Evolutionary conservation across 192 early-diverging fungal genomes (phyloP).

Genomic region (Coemansia sp.): DNA sequence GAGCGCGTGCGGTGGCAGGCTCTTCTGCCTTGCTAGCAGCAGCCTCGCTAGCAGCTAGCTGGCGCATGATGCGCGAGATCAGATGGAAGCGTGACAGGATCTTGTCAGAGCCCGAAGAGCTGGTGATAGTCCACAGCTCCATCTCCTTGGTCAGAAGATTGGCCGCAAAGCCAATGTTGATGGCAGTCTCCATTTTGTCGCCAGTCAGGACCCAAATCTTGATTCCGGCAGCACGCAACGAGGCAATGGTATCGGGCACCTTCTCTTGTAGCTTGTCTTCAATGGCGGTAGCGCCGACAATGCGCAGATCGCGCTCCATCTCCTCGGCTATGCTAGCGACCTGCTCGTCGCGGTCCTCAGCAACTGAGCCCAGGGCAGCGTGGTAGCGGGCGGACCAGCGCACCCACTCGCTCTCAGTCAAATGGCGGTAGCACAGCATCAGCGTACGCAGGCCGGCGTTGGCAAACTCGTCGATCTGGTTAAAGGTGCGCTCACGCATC

Average conservation of each 20-base stretch:
- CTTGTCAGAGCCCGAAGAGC: conserved; percentile 43
- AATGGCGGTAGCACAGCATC: conserved; percentile 76
- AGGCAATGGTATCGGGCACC: conserved; percentile 91
- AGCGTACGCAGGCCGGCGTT: conserved; percentile 81
- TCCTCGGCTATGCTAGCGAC: conserved; percentile 77
- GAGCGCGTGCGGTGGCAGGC: neutral
- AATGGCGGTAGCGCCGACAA: conserved; percentile 97
- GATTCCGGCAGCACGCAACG: conserved; percentile 82
- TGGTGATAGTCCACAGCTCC: conserved; percentile 72
- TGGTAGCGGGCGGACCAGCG: conserved; percentile 74
- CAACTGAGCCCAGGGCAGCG: conserved; percentile 67
- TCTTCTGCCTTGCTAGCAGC: neutral
- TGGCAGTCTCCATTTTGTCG: conserved; percentile 97
- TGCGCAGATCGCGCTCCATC: conserved; percentile 77
- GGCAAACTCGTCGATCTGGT: conserved; percentile 87
- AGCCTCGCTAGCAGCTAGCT: conserved; percentile 32
- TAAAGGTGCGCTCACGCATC: conserved; percentile 68
- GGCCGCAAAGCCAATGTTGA: conserved; percentile 96
- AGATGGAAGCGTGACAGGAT: conserved; percentile 52
- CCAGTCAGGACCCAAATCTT: conserved; percentile 98
- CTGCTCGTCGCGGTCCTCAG: conserved; percentile 80
- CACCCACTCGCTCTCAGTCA: conserved; percentile 72
- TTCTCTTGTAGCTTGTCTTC: conserved; percentile 98
- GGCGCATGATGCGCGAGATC: conserved; percentile 55
- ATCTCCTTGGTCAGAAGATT: conserved; percentile 84